These are phyloP conservation scores for Phlegmacium glaucopus DNA, from an alignment of 768 basidiomycete genomes.

Conservation along the genomic window DNA sequence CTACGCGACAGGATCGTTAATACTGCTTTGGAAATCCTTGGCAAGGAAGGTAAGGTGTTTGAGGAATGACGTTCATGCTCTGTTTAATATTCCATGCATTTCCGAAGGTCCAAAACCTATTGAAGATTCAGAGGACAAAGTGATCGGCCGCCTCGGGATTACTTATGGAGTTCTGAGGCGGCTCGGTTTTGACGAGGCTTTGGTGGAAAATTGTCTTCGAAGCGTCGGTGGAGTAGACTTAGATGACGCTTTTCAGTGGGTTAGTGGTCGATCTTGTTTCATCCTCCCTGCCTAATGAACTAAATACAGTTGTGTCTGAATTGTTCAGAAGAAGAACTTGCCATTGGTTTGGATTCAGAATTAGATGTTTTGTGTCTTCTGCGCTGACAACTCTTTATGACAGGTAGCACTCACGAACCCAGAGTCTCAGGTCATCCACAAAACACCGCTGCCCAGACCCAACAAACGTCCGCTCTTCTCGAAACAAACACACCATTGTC, in stretches of 20 bases:
- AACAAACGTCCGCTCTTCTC: not conserved
- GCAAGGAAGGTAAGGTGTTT: constrained; percentile 13
- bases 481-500: not conserved
- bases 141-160: constrained; percentile 64
- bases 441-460: not conserved
- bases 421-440: not conserved
- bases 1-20: constrained; percentile 59
- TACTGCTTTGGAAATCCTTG: constrained; percentile 29
- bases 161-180: constrained; percentile 80
- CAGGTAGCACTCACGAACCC: not conserved
- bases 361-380: not conserved
- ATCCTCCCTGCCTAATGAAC: not conserved
- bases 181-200: constrained; percentile 68
- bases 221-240: constrained; percentile 63
- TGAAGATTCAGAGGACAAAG: constrained; percentile 69
- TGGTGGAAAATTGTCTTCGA: constrained; percentile 69
- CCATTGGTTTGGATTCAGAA: constrained; percentile 6
- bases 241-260: constrained; percentile 94
- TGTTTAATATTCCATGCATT: not conserved
- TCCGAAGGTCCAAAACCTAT: constrained; percentile 30
- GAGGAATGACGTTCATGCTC: not conserved
- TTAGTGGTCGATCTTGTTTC: constrained; percentile 29
- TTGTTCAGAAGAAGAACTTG: constrained; percentile 58
- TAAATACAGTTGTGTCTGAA: constrained; percentile 58
- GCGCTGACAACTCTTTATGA: not conserved